These are phyloP conservation scores for Eimeria falciformis DNA, from an alignment of 169 alveolate species.

Conservation along the genomic window DNA sequence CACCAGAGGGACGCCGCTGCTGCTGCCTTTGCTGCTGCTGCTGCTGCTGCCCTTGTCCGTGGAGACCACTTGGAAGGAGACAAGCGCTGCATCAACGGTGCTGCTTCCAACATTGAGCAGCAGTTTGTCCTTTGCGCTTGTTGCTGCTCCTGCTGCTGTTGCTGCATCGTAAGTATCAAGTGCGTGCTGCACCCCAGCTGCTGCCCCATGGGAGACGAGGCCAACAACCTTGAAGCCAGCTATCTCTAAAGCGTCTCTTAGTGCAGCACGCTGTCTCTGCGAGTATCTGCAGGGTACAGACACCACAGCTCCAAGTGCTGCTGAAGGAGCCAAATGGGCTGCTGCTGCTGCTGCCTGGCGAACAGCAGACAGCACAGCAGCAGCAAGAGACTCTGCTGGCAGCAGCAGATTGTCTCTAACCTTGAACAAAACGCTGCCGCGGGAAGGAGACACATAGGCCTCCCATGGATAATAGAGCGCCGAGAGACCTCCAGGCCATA, in stretches of 20 bases:
- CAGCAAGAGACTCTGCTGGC: conserved; percentile 64
- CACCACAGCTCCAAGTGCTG: conserved; percentile 57
- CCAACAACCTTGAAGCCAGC: conserved; percentile 73
- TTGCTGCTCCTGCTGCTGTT: conserved; percentile 43
- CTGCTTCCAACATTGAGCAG: conserved; percentile 65
- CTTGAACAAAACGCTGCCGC: not conserved
- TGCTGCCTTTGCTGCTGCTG: not conserved
- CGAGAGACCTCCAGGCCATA: conserved; percentile 6
- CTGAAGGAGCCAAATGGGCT: not conserved
- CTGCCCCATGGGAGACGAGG: conserved; percentile 59
- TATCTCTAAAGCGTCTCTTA: conserved; percentile 75
- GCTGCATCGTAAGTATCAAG: conserved; percentile 62
- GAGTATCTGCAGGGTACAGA: conserved; percentile 73
- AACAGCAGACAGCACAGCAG: conserved; percentile 35
- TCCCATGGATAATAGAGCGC: not conserved
- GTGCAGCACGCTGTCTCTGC: conserved; percentile 77
- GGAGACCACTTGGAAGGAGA: not conserved
- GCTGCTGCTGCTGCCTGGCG: conserved; percentile 51
- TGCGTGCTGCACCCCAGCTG: conserved; percentile 79
- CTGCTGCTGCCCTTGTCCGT: conserved; percentile 32
- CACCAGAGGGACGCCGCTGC: conserved; percentile 25
- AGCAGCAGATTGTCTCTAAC: not conserved
- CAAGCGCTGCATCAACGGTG: conserved; percentile 50
- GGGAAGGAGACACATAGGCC: not conserved
- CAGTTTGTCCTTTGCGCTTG: not conserved